Evolutionary conservation across 495 filamentous ascomycete genomes (phyloP).

Genomic region (Aspergillus funiculosus): DNA sequence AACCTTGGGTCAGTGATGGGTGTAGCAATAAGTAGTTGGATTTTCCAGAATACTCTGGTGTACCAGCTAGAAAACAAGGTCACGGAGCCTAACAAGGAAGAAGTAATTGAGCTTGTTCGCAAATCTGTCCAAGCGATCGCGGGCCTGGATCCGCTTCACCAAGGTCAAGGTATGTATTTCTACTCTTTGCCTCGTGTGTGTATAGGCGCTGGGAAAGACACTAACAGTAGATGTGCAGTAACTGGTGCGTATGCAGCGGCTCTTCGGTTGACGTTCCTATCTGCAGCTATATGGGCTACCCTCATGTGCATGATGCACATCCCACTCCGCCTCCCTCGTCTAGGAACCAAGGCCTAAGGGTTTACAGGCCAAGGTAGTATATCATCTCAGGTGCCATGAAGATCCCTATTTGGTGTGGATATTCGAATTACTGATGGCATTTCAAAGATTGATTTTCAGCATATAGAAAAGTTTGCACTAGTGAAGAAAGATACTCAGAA

Average conservation of each 20-base stretch:
- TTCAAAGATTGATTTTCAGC: no score
- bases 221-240: conserved; percentile 40
- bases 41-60: conserved; percentile 66
- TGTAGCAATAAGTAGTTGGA: conserved; percentile 62
- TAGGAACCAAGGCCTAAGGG: conserved; percentile 38
- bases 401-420: no score
- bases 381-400: no score
- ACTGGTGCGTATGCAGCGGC: conserved; percentile 54
- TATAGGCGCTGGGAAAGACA: conserved; percentile 19
- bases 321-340: conserved; percentile 47
- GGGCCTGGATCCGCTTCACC: conserved; percentile 44
- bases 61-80: conserved; percentile 54
- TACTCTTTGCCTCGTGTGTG: neutral
- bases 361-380: no score
- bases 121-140: conserved; percentile 50
- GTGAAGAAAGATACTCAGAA: no score
- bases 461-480: no score
- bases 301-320: conserved; percentile 47
- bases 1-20: conserved; percentile 67
- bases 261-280: conserved; percentile 51
- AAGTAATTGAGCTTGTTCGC: conserved; percentile 47
- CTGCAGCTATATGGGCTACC: conserved; percentile 43
- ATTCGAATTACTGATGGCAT: no score
- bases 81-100: conserved; percentile 45
- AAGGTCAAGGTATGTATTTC: conserved; percentile 41